Evolutionary conservation across 73 alveolate genomes (phyloP).

Genomic region (Durusdinium trenchii): DNA sequence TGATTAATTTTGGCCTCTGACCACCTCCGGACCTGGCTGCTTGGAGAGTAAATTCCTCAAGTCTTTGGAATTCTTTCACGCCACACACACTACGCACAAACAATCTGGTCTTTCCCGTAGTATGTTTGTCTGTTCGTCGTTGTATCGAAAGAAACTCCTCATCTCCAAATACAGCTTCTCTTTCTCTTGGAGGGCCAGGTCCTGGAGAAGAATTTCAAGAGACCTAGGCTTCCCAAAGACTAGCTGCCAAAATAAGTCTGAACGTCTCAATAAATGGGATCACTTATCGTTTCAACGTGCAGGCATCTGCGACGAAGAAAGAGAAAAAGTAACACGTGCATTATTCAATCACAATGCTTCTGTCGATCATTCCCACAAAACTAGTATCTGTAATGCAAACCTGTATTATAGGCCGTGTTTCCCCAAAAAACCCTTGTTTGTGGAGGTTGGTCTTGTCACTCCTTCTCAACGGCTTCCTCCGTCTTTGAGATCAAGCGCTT

Average conservation of each 20-base stretch:
- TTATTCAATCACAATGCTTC: no score
- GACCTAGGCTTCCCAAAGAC: no score
- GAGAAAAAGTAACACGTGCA: no score
- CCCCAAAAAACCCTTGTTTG: neutral
- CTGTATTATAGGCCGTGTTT: no score
- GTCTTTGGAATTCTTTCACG: neutral
- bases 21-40: conserved; percentile 99
- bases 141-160: conserved; percentile 72
- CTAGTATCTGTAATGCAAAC: no score
- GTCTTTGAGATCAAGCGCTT: conserved; percentile 98
- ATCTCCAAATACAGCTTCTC: conserved; percentile 99
- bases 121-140: neutral
- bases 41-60: conserved; percentile 98
- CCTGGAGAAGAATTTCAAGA: no score
- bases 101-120: neutral
- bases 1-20: conserved; percentile 97
- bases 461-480: conserved; percentile 98
- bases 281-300: no score
- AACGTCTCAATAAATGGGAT: no score
- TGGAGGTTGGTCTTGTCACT: neutral
- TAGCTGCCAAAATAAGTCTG: no score
- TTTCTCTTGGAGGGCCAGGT: conserved; percentile 99
- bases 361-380: no score
- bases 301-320: no score
- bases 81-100: neutral